Evolutionary conservation across 495 filamentous ascomycete genomes (phyloP), one percentile per base, ranked within the genome.

Genomic region (Penicillium subrubescens): DNA sequence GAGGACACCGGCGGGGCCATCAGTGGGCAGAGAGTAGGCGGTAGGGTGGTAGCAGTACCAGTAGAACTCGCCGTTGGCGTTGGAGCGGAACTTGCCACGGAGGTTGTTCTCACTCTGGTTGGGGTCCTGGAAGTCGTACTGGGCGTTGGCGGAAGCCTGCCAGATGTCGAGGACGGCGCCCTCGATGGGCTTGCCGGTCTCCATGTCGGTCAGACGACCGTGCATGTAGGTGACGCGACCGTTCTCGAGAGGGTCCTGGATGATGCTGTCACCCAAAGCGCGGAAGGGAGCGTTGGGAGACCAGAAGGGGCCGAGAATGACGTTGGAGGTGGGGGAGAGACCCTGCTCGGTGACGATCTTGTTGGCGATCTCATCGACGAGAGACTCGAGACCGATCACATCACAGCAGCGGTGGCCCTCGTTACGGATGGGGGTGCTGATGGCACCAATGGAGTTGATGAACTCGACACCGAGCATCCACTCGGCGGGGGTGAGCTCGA

Each of bases 101-200:
- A 94, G 83, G 83, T 94, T 94, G 84, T 90, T 92, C 75, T 89
- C 87, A 51, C 80, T 76, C 83, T 94, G 91, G 39, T 87, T 81
- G 41, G 89, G 88, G 77, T 94, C 92, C 80, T 95, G 92, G 87
- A 93, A 92, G 76, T 95, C 92, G 85, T 95, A 95, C 73, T 90
- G 86, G 71, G 90, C 91, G 81, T 94, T 95, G 77, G 90, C 83
- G 8, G 86, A 89, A 44, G 90, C 90, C 74, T 95, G 90, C 92
- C 92, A 95, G 81, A 93, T 89, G 75, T 95, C 92, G 72, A 94
- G 86, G 59, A 90, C 87, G 70, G 90, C 91, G 69, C 77, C 77
- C 53, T 79, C 84, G 74, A 94, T 89, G 60, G 88, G 88, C 77
- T 86, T 81, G 68, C 88, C 87, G 25, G 91, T 92, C 58, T 86